Conservation (phyloP, 306 rosid genomes). For the Dalbergia oliveri region DNA sequence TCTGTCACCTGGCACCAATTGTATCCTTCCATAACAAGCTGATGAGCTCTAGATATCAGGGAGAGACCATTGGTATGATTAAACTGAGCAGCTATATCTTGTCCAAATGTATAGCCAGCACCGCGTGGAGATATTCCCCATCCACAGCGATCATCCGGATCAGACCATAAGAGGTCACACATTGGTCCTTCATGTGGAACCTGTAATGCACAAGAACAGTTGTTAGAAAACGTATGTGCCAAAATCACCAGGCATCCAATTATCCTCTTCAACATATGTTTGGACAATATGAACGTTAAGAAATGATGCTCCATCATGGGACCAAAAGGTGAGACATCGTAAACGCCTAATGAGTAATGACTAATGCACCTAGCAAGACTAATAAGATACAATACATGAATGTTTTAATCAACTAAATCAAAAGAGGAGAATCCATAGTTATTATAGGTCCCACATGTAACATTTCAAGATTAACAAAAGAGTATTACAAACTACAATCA, state of each 20-base stretch:
- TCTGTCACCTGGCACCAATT: constrained; percentile 94
- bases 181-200: constrained; percentile 99
- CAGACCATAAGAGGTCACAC: constrained; percentile 99
- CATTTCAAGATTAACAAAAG: not conserved
- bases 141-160: constrained; percentile 99
- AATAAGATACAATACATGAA: not conserved
- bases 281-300: not conserved
- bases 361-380: not conserved
- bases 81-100: constrained; percentile 95
- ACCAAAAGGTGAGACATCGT: constrained; percentile 5
- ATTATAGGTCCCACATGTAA: not conserved
- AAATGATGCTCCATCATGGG: not conserved
- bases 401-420: too few species aligned
- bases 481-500: constrained; percentile 9
- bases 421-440: not conserved
- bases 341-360: not conserved
- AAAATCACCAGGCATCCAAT: not conserved
- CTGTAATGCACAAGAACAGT: constrained; percentile 55
- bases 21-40: constrained; percentile 99
- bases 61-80: constrained; percentile 94
- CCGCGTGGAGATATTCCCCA: constrained; percentile 99
- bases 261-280: constrained; percentile 6
- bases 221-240: constrained; percentile 34
- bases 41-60: constrained; percentile 96
- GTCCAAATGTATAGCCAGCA: constrained; percentile 98